Conservation (phyloP, 306 rosid species). For the Lathyrus sativus region DNA sequence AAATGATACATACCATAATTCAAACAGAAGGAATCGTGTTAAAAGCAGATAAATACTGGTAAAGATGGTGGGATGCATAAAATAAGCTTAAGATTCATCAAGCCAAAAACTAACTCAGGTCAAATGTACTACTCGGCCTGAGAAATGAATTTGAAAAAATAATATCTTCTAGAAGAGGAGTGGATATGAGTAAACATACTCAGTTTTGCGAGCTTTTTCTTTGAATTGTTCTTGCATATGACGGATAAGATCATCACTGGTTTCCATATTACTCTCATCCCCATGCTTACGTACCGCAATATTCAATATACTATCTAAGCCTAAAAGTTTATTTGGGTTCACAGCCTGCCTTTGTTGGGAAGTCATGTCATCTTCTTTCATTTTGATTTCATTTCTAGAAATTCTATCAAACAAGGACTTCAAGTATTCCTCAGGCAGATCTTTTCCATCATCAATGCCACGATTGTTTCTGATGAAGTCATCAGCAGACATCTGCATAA, state of each 20-base stretch:
- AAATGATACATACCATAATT: conserved; percentile 30
- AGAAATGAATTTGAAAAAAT: conserved; percentile 32
- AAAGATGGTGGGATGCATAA: conserved; percentile 27
- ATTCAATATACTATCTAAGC: conserved; percentile 90
- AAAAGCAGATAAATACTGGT: conserved; percentile 28
- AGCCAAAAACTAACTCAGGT: conserved; percentile 22
- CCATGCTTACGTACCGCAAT: conserved; percentile 78
- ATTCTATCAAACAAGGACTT: conserved; percentile 86
- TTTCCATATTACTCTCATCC: conserved; percentile 77
- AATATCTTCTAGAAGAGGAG: conserved; percentile 25
- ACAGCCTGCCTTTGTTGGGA: conserved; percentile 75
- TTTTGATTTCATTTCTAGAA: conserved; percentile 92
- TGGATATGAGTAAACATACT: conserved; percentile 59
- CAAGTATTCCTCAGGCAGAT: conserved; percentile 85
- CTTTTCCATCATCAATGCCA: conserved; percentile 99
- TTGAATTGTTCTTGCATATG: conserved; percentile 98
- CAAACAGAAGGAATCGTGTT: conserved; percentile 17
- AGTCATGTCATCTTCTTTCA: conserved; percentile 85
- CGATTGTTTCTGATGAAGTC: conserved; percentile 98
- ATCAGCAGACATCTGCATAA: conserved; percentile 94
- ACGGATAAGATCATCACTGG: conserved; percentile 91
- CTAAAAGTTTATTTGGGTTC: conserved; percentile 78
- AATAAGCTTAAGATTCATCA: conserved; percentile 26
- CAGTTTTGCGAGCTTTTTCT: conserved; percentile 97
- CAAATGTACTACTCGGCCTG: conserved; percentile 16